phyloP scores from a whole-genome alignment of 2,329 filamentous ascomycete species.

The Pseudogymnoascus destructans region DNA sequence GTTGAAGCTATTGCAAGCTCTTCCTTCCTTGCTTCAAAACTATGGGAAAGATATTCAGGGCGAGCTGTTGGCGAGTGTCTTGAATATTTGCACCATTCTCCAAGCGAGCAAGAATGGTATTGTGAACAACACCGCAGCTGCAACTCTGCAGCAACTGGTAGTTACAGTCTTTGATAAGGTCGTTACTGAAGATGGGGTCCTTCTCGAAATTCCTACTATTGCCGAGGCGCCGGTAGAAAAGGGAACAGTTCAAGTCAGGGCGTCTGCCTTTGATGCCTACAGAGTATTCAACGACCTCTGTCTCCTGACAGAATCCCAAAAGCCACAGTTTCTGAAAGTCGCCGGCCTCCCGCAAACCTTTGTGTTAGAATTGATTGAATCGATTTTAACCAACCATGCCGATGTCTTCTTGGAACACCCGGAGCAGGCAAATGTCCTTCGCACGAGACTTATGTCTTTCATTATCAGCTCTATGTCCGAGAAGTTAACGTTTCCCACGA shows the following conservation, averaged over 20 bases:
- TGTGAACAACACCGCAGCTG: conserved; percentile 89
- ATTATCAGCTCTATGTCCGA: conserved; percentile 67
- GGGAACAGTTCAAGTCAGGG: conserved; percentile 51
- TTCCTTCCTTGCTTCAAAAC: conserved; percentile 82
- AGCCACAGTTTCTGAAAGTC: conserved; percentile 69
- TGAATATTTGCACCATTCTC: conserved; percentile 85
- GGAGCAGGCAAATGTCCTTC: conserved; percentile 69
- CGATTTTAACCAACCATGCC: conserved; percentile 75
- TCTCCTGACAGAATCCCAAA: conserved; percentile 71
- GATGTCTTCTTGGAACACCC: conserved; percentile 63
- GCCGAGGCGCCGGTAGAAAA: conserved; percentile 56
- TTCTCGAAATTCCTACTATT: conserved; percentile 41
- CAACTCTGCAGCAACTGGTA: conserved; percentile 89
- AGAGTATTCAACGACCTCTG: conserved; percentile 82
- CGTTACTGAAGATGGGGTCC: conserved; percentile 55
- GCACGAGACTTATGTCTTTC: conserved; percentile 68
- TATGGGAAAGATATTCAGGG: conserved; percentile 72
- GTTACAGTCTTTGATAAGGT: conserved; percentile 92
- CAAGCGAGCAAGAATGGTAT: conserved; percentile 87
- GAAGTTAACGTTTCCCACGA: conserved; percentile 65
- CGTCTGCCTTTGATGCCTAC: conserved; percentile 76
- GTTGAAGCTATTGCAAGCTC: conserved; percentile 83
- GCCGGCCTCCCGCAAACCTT: conserved; percentile 68
- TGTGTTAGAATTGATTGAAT: conserved; percentile 83
- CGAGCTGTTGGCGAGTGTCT: conserved; percentile 63